A percentile compares a stretch with the other conserved stretches of the same genome.
These are phyloP conservation scores for Artemisia annua DNA, from an alignment of 129 eudicot genomes.

Conservation along the genomic window DNA sequence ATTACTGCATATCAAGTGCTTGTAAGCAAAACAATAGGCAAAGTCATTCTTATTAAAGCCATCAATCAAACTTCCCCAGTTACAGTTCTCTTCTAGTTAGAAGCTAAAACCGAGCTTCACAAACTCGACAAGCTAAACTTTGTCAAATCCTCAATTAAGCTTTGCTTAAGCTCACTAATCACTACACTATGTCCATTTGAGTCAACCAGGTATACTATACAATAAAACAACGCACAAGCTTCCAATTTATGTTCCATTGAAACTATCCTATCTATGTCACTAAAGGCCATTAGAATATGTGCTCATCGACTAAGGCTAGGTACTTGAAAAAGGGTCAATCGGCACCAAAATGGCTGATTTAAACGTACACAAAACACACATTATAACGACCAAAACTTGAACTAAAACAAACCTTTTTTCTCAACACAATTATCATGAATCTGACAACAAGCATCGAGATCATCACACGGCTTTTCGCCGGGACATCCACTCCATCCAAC, in stretches of 20 bases:
- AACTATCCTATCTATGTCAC: constrained; percentile 9
- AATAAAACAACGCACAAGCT: not conserved
- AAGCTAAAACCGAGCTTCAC: not conserved
- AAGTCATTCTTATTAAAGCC: constrained; percentile 1
- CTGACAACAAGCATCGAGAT: constrained; percentile 94
- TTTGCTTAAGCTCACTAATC: too few species aligned
- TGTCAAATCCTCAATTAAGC: not conserved
- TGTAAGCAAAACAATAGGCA: constrained; percentile 6
- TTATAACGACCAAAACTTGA: not conserved
- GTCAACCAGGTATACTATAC: not conserved
- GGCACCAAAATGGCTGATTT: too few species aligned
- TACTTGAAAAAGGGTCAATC: too few species aligned
- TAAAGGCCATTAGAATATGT: not conserved
- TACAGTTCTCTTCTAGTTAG: not conserved
- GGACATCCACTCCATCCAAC: constrained; percentile 98
- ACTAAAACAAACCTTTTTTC: constrained; percentile 49
- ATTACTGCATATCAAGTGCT: not conserved
- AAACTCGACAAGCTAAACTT: not conserved
- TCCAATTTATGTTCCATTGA: not conserved
- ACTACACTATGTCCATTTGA: too few species aligned
- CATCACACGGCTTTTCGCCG: constrained; percentile 98
- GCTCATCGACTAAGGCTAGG: too few species aligned
- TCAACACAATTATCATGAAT: constrained; percentile 90
- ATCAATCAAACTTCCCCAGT: not conserved
- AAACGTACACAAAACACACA: not conserved